Evolutionary conservation across 768 basidiomycete species (phyloP).

Genomic region (Calvatia gigantea): DNA sequence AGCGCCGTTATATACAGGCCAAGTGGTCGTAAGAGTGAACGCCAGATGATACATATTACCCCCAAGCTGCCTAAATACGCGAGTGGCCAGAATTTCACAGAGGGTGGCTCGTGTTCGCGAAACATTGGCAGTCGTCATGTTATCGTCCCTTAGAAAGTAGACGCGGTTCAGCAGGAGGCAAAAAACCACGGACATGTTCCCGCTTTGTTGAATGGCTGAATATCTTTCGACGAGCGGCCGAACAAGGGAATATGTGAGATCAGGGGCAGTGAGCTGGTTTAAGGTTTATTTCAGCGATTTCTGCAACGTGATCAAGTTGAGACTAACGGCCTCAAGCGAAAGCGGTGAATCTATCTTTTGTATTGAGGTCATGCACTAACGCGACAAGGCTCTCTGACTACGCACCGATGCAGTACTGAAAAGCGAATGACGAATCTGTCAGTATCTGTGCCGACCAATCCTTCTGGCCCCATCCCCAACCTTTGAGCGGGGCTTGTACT

Average conservation of each 20-base stretch:
- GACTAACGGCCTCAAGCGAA: conserved; percentile 70
- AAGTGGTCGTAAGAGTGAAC: conserved; percentile 70
- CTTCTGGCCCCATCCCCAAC: not conserved
- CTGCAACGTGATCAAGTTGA: not conserved
- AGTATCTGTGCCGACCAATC: not conserved
- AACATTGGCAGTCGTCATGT: conserved; percentile 63
- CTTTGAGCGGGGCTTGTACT: conserved; percentile 13
- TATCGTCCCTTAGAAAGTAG: conserved; percentile 78
- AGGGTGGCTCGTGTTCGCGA: conserved; percentile 75
- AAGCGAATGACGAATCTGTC: conserved; percentile 6
- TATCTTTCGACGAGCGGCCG: conserved; percentile 90
- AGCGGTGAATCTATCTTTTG: conserved; percentile 71
- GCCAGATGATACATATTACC: conserved; percentile 67
- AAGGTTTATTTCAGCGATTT: conserved; percentile 2
- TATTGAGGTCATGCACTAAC: conserved; percentile 2
- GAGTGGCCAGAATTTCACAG: conserved; percentile 88
- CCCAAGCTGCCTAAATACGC: conserved; percentile 70
- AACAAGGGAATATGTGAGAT: conserved; percentile 87
- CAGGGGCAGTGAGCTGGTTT: conserved; percentile 71
- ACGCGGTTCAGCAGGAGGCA: conserved; percentile 86
- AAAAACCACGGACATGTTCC: conserved; percentile 85
- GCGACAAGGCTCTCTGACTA: conserved; percentile 2
- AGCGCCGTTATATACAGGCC: conserved; percentile 79
- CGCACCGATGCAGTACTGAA: conserved; percentile 68
- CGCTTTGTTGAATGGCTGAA: conserved; percentile 58